These are phyloP conservation scores for Mytilinidion resinicola DNA, from an alignment of 495 filamentous ascomycete species.

Conservation along the genomic window DNA sequence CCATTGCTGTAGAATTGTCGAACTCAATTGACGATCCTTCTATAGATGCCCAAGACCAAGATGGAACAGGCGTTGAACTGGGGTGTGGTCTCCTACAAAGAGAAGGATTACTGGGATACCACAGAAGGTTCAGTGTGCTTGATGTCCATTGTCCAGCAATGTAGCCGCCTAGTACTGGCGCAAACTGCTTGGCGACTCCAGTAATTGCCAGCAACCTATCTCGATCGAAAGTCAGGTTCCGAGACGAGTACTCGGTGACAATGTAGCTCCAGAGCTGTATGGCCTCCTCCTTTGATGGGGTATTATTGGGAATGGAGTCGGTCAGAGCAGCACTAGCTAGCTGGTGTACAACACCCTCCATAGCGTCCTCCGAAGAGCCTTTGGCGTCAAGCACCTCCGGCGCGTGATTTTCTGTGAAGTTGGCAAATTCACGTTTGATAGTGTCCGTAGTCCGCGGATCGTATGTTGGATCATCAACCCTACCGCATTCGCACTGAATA, in stretches of 20 bases:
- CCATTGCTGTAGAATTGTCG: slow-evolving; percentile 24
- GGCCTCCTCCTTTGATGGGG: slow-evolving; percentile 9
- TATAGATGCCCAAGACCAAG: slow-evolving; percentile 26
- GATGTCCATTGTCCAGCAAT: slow-evolving; percentile 36
- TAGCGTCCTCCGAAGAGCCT: not conserved
- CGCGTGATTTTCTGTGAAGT: not conserved
- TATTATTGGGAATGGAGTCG: slow-evolving; percentile 3
- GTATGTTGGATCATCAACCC: slow-evolving; percentile 18
- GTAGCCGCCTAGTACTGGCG: slow-evolving; percentile 25
- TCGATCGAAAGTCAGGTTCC: slow-evolving; percentile 24
- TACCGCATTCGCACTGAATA: slow-evolving; percentile 27
- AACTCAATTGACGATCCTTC: slow-evolving; percentile 25
- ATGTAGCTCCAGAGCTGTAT: slow-evolving; percentile 26
- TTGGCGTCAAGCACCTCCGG: too few relatives aligned
- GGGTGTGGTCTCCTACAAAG: slow-evolving; percentile 6
- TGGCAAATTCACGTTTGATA: slow-evolving; percentile 23
- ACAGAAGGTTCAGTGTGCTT: slow-evolving; percentile 20
- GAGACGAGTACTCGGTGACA: slow-evolving; percentile 21
- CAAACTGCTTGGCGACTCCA: slow-evolving; percentile 25
- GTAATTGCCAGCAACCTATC: slow-evolving; percentile 35
- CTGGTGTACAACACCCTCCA: slow-evolving; percentile 20
- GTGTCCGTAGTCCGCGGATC: slow-evolving; percentile 21
- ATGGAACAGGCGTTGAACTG: slow-evolving; percentile 7
- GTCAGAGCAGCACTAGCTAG: slow-evolving; percentile 13
- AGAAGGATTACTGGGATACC: slow-evolving; percentile 20